Evolutionary conservation across 1,284 basidiomycete species (phyloP).

Genomic region (Mycosarcoma mackinlayi): DNA sequence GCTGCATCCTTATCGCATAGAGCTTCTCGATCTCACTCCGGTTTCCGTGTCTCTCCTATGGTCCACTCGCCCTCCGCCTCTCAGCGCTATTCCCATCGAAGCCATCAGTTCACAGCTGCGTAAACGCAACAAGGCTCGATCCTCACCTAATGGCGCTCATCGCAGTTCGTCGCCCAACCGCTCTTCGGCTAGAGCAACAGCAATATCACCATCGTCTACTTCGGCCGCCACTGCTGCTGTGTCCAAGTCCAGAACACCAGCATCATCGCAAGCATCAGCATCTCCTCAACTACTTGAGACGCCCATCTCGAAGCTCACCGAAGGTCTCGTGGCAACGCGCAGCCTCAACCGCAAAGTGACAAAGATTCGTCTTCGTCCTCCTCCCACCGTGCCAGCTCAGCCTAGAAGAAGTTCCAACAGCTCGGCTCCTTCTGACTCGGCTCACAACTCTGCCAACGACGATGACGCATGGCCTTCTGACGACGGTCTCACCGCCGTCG

Average conservation of each 20-base stretch:
- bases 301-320: conserved; percentile 43
- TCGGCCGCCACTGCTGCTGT: conserved; percentile 28
- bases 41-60: conserved; percentile 59
- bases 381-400: conserved; percentile 34
- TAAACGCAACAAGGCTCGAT: conserved; percentile 28
- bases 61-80: conserved; percentile 58
- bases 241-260: conserved; percentile 16
- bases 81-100: conserved; percentile 51
- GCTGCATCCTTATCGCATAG: conserved; percentile 59
- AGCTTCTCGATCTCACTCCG: conserved; percentile 59
- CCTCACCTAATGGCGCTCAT: conserved; percentile 5
- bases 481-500: conserved; percentile 50
- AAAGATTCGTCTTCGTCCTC: conserved; percentile 46
- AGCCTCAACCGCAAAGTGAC: conserved; percentile 55
- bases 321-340: conserved; percentile 51
- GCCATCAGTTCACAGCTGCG: conserved; percentile 42
- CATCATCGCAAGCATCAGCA: conserved; percentile 1
- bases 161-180: conserved; percentile 30
- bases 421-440: conserved; percentile 39
- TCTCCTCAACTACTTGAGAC: conserved; percentile 17
- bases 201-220: conserved; percentile 38
- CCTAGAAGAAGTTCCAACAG: conserved; percentile 37
- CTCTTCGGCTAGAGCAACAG: conserved; percentile 36
- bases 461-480: conserved; percentile 53
- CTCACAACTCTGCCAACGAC: conserved; percentile 38